These are phyloP conservation scores for Eleusine indica DNA, from an alignment of 176 grass and related monocot species.

Conservation along the genomic window DNA sequence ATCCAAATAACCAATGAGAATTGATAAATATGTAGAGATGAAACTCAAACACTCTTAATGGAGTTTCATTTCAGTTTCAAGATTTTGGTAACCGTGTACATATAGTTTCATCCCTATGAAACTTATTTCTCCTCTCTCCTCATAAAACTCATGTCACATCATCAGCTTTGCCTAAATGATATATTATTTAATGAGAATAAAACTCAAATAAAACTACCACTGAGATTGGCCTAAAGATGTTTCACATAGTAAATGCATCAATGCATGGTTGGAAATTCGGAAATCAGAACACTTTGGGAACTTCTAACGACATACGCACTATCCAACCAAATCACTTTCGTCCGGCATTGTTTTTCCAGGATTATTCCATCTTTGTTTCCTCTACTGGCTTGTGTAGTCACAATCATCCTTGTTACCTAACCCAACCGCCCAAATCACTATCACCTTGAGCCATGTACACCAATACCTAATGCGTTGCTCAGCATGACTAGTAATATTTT, in stretches of 20 bases:
- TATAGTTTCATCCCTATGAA: too few relatives aligned
- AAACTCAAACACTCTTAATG: too few relatives aligned
- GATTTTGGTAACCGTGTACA: too few relatives aligned
- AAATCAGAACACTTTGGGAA: background rate
- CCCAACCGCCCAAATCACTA: constrained; percentile 15
- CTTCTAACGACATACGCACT: constrained; percentile 8
- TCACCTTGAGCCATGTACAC: background rate
- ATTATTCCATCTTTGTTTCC: background rate
- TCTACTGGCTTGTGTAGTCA: background rate
- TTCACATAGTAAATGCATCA: background rate
- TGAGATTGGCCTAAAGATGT: background rate
- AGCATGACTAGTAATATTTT: constrained; percentile 17
- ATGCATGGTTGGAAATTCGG: background rate
- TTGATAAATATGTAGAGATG: too few relatives aligned
- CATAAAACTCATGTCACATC: too few relatives aligned
- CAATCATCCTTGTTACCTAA: background rate
- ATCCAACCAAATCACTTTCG: constrained; percentile 26
- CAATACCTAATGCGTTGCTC: constrained; percentile 25
- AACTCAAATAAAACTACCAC: too few relatives aligned
- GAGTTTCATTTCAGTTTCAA: too few relatives aligned
- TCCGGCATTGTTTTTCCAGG: background rate
- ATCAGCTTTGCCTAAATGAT: too few relatives aligned
- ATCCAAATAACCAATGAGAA: too few relatives aligned
- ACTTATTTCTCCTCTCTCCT: too few relatives aligned
- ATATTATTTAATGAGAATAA: too few relatives aligned